Percentiles rank a stretch among this genome's conserved stretches.
These are phyloP conservation scores for Geum urbanum DNA, from an alignment of 306 rosid genomes.

Conservation along the genomic window DNA sequence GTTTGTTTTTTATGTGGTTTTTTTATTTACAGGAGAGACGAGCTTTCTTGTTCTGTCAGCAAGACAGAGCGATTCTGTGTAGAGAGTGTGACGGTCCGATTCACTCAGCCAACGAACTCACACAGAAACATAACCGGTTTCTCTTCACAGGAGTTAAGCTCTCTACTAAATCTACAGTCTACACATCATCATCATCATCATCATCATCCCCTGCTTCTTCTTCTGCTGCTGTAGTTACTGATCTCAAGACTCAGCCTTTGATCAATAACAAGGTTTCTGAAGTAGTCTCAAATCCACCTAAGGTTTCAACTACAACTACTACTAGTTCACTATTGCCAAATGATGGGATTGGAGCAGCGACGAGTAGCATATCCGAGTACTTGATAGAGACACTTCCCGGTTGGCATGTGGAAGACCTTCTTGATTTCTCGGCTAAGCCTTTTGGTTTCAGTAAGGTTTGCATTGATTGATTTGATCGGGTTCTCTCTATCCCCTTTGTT, in stretches of 20 bases:
- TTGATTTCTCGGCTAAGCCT: constrained; percentile 49
- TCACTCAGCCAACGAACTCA: constrained; percentile 71
- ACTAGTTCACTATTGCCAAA: neutral
- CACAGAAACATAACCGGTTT: constrained; percentile 70
- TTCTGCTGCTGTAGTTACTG: constrained; percentile 19
- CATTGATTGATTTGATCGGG: neutral
- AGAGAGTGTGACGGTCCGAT: constrained; percentile 66
- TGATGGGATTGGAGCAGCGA: constrained; percentile 28
- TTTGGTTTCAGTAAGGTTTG: constrained; percentile 61
- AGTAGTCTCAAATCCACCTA: constrained; percentile 23
- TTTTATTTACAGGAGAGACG: constrained; percentile 47
- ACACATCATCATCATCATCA: no score
- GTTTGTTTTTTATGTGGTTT: constrained; percentile 1
- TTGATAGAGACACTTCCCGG: constrained; percentile 89
- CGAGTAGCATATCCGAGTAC: constrained; percentile 77
- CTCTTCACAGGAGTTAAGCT: constrained; percentile 76
- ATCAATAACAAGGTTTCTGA: constrained; percentile 17
- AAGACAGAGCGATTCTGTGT: constrained; percentile 85
- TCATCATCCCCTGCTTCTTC: neutral
- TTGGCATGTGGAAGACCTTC: constrained; percentile 88
- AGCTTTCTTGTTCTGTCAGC: constrained; percentile 80
- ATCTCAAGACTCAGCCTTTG: constrained; percentile 16
- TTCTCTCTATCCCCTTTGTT: neutral
- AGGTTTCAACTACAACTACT: constrained; percentile 22
- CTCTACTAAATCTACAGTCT: constrained; percentile 40